phyloP scores from a whole-genome alignment of 495 filamentous ascomycete genomes.

The Aspergillus bridgeri region DNA sequence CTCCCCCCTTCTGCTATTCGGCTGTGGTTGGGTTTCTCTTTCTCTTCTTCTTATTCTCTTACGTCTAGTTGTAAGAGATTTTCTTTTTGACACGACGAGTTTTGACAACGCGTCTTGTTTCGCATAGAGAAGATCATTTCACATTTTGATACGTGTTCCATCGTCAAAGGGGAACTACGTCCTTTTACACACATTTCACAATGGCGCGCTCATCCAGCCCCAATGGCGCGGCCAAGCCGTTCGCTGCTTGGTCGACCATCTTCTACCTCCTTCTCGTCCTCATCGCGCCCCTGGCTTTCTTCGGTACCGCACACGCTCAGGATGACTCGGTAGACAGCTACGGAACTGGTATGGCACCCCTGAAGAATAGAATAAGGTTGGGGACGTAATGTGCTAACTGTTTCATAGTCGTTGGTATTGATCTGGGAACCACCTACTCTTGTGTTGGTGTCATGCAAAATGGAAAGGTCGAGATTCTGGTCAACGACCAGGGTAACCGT shows the following conservation, averaged over 20 bases:
- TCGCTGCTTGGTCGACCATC: constrained; percentile 65
- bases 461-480: constrained; percentile 96
- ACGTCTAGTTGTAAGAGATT: constrained; percentile 1
- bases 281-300: constrained; percentile 68
- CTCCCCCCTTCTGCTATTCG: constrained; percentile 11
- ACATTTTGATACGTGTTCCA: constrained; percentile 1
- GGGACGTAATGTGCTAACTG: constrained; percentile 1
- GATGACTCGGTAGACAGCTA: constrained; percentile 72
- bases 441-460: constrained; percentile 99
- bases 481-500: constrained; percentile 98
- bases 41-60: constrained; percentile 10
- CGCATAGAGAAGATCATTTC: constrained; percentile 2
- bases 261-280: constrained; percentile 84
- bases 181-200: constrained; percentile 22
- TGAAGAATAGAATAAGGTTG: constrained; percentile 7
- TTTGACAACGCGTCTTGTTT: not conserved
- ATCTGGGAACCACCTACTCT: constrained; percentile 98
- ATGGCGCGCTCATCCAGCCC: constrained; percentile 49
- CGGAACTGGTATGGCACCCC: constrained; percentile 56
- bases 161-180: constrained; percentile 4
- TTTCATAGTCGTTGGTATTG: constrained; percentile 83
- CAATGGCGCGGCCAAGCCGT: constrained; percentile 46
- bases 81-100: not conserved
- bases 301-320: constrained; percentile 70
- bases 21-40: constrained; percentile 16